Evolutionary conservation across 23 red algal genomes (phyloP).

Genomic region (Gracilaria domingensis): DNA sequence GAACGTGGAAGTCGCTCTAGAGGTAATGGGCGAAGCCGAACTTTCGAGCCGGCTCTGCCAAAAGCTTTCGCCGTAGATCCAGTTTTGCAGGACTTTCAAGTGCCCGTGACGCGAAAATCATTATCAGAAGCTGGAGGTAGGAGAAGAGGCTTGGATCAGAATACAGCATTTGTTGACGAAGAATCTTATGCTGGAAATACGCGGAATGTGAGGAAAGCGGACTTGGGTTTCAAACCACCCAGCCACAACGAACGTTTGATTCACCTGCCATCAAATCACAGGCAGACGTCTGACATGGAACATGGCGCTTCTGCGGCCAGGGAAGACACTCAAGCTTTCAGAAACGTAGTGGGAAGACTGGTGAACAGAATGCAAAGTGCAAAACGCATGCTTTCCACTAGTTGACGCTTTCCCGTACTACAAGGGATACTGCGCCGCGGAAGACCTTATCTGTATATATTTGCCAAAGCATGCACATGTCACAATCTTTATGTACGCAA

Average conservation of each 20-base stretch:
- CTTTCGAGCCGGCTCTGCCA: slow-evolving; percentile 26
- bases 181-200: slow-evolving; percentile 13
- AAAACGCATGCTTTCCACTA: slow-evolving; percentile 35
- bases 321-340: slow-evolving; percentile 29
- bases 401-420: background rate
- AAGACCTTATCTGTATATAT: background rate
- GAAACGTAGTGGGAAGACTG: slow-evolving; percentile 47
- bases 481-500: background rate
- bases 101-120: slow-evolving; percentile 43
- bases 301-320: background rate
- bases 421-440: background rate
- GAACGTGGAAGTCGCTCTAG: background rate
- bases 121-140: slow-evolving; percentile 52
- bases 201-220: background rate
- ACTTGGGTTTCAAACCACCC: background rate
- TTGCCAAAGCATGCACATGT: slow-evolving; percentile 17
- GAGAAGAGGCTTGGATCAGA: background rate
- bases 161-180: slow-evolving; percentile 19
- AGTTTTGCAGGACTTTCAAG: slow-evolving; percentile 56
- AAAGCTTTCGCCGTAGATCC: slow-evolving; percentile 43
- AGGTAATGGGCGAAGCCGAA: background rate
- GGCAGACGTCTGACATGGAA: slow-evolving; percentile 49
- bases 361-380: slow-evolving; percentile 58
- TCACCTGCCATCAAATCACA: slow-evolving; percentile 18
- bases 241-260: background rate